Conservation (phyloP, 108 stramenopile genomes). For the Cylindrotheca closterium region DNA sequence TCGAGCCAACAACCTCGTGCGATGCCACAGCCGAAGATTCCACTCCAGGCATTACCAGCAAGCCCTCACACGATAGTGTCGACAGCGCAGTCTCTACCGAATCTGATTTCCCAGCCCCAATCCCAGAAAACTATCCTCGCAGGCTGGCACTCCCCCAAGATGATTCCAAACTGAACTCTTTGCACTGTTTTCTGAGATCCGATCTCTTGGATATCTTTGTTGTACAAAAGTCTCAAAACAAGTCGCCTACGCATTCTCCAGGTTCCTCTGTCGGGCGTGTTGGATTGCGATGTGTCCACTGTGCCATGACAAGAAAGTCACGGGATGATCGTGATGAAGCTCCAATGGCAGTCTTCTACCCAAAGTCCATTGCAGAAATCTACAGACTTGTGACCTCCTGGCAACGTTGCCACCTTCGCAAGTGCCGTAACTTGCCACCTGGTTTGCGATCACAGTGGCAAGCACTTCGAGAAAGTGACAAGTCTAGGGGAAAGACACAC, state of each 20-base stretch:
- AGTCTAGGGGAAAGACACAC: constrained; percentile 74
- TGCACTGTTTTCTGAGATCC: constrained; percentile 54
- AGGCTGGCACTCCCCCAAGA: constrained; percentile 37
- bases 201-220: constrained; percentile 59
- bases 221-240: constrained; percentile 41
- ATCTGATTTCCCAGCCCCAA: constrained; percentile 25
- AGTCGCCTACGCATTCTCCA: constrained; percentile 48
- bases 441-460: constrained; percentile 56
- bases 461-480: constrained; percentile 49
- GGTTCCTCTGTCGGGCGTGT: constrained; percentile 61
- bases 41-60: constrained; percentile 32
- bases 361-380: constrained; percentile 70
- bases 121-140: constrained; percentile 43
- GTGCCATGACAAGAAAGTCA: constrained; percentile 40
- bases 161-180: constrained; percentile 43
- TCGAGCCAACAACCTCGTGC: not conserved
- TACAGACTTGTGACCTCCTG: constrained; percentile 82
- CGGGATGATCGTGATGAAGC: constrained; percentile 51
- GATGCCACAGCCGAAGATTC: constrained; percentile 12
- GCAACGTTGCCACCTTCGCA: constrained; percentile 80
- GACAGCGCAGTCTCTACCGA: constrained; percentile 10
- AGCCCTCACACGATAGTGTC: constrained; percentile 24
- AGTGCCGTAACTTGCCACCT: constrained; percentile 67
- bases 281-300: constrained; percentile 81
- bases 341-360: constrained; percentile 74